Evolutionary conservation across 23 red algal species (phyloP).

Genomic region (Agarophyton chilense): DNA sequence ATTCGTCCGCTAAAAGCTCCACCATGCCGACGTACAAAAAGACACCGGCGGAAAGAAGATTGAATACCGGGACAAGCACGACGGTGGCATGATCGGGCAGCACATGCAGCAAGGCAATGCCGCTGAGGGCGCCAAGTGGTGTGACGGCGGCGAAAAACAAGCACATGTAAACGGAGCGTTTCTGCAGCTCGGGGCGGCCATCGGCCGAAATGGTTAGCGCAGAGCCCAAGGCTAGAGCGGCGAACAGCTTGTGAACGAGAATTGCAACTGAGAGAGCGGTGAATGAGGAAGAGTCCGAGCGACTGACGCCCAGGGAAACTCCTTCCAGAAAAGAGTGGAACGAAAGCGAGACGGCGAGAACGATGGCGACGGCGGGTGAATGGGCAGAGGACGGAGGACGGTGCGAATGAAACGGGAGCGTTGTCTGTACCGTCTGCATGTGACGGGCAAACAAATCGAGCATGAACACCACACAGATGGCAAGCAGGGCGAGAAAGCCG

Average conservation of each 20-base stretch:
- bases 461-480: neutral
- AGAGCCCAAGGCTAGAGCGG: conserved; percentile 11
- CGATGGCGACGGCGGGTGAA: conserved; percentile 17
- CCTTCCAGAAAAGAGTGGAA: conserved; percentile 38
- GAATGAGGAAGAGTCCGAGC: neutral
- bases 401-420: neutral
- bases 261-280: conserved; percentile 4
- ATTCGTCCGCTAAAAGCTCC: conserved; percentile 17
- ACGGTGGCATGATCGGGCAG: neutral
- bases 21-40: conserved; percentile 36
- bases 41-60: neutral
- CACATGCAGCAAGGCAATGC: neutral
- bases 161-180: neutral
- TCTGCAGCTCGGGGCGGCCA: neutral
- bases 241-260: conserved; percentile 34
- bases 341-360: conserved; percentile 5
- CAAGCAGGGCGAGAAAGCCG: neutral
- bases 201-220: neutral
- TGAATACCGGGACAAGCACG: neutral
- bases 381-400: neutral
- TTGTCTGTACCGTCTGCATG: neutral
- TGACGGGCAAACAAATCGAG: conserved; percentile 10
- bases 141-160: neutral
- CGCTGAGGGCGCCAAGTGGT: neutral
- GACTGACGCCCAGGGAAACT: conserved; percentile 9